Evolutionary conservation across 352 stramenopile genomes (phyloP), one percentile per base, ranked within the genome.

Genomic region (Pythium plurisporium): DNA sequence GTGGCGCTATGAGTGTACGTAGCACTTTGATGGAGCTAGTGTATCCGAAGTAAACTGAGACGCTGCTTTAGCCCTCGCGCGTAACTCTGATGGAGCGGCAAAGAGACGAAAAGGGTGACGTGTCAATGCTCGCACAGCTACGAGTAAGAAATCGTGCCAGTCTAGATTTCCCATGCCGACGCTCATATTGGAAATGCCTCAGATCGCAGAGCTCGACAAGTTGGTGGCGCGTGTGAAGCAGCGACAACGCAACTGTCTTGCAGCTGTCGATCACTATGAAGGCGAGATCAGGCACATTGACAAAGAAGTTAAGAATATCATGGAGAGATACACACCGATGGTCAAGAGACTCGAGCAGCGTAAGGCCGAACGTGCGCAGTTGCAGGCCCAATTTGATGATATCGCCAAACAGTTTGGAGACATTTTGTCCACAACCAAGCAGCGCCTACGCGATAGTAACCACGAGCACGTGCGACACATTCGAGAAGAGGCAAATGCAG

Each of bases 121-220:
- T 82, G 12, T 80, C 80, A 5, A 90, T 90, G 80, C 65, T 90
- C 0, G 80, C 77, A n/a, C 82, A 78, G 0, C 64, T 90, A 4
- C 75, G 77, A 3, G 80, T 90, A 73, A 44, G 34, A 4, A 37
- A 33, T 14, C 25, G 12, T 22, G 17, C 15, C n/a, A 26, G 29
- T 42, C 17, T 41, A 19, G 41, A 31, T 7, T 20, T 48, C 40
- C 26, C 33, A 38, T 38, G 15, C 33, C 15, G 33, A n/a, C 33
- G 15, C 10, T 15, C 33, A 38, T 38, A 15, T 38, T 15, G 15
- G 15, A 10, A 38, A 38, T 15, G 33, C 38, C 38, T 9, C 51
- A 91, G 80, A 91, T 89, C 37, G 67, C 58, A 0, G 78, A 91
- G 63, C 58, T 91, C 15, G 80, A 89, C 67, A 91, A 87, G 33